Evolutionary conservation across 495 filamentous ascomycete genomes (phyloP), one percentile per base, ranked within the genome.

Genomic region (Friedmanniomyces simplex): DNA sequence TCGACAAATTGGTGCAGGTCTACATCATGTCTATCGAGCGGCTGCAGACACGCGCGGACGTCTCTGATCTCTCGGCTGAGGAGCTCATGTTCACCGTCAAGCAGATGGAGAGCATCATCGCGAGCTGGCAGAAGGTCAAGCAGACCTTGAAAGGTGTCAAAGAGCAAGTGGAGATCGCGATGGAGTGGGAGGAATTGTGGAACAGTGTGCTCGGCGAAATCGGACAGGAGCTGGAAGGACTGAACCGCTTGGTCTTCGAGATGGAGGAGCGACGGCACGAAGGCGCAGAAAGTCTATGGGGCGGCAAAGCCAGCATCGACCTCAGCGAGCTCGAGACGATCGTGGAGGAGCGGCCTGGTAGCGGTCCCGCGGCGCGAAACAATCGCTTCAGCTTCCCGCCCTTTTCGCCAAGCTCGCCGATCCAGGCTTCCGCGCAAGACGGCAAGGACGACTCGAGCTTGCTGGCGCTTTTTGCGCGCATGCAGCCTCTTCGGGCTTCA

Each of bases 181-280:
- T 96, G 89, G 93, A 98, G 63, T 98, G 91, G 91, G 90, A 95
- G 68, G 93, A 97, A 72, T 76, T 98, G 21, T 96, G 91, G 91
- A 87, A 86, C 62, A 88, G 78, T 66, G 89, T 97, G 20, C 74
- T 98, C 18, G 91, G 91, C 36, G 91, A 97, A 71, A 96, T 98
- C 45, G 86, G 88, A 37, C 79, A 84, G 53, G 93, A 98, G 70
- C 80, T 96, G 69, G 88, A 95, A 57, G 84, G 85, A 10, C 79
- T 96, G 13, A 80, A 82, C 67, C 77, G 83, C 32, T 73, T 94
- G 41, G 85, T 97, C 34, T 96, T 96, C 63, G 90, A 97, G 68
- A 94, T 97, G 88, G 91, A 98, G 70, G 91, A 96, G 71, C 82
- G 86, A 55, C 76, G 93, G 42, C 90, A 97, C 64, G 84, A 67